phyloP scores from a whole-genome alignment of 768 basidiomycete genomes.

The Tremella fuciformis region DNA sequence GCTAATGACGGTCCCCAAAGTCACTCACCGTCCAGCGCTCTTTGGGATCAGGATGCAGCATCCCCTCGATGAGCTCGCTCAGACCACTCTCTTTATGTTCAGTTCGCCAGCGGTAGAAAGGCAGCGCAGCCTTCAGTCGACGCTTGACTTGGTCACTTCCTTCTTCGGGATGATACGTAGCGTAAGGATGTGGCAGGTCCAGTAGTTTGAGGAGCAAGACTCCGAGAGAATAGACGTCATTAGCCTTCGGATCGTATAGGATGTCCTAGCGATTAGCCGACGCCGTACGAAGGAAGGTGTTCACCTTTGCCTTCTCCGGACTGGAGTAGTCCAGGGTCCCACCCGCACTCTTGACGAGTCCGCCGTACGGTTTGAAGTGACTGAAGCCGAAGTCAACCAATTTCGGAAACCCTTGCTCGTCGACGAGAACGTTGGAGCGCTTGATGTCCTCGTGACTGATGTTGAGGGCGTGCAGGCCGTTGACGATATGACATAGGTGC shows the following conservation, averaged over 20 bases:
- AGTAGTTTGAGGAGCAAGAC: constrained; percentile 44
- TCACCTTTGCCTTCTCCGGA: constrained; percentile 39
- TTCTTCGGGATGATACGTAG: constrained; percentile 17
- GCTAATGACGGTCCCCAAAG: not conserved
- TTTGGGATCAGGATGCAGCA: constrained; percentile 35
- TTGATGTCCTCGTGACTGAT: constrained; percentile 57
- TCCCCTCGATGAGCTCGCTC: constrained; percentile 30
- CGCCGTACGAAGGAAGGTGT: not conserved
- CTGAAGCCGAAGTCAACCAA: constrained; percentile 49
- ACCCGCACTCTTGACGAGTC: constrained; percentile 34
- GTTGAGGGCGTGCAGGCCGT: constrained; percentile 50
- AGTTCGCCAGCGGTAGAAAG: constrained; percentile 8
- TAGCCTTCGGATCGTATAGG: constrained; percentile 32
- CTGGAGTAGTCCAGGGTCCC: constrained; percentile 49
- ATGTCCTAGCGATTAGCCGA: not conserved
- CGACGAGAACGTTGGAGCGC: constrained; percentile 56
- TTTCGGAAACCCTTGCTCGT: constrained; percentile 31
- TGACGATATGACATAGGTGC: constrained; percentile 32
- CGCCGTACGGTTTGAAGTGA: constrained; percentile 36
- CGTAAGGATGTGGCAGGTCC: constrained; percentile 36
- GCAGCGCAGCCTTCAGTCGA: constrained; percentile 23
- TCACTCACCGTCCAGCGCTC: constrained; percentile 42
- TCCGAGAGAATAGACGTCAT: constrained; percentile 49
- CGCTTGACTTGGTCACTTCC: constrained; percentile 28
- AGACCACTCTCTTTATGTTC: constrained; percentile 19